Evolutionary conservation across 2,329 filamentous ascomycete genomes (phyloP).

Genomic region (Pseudopithomyces chartarum): DNA sequence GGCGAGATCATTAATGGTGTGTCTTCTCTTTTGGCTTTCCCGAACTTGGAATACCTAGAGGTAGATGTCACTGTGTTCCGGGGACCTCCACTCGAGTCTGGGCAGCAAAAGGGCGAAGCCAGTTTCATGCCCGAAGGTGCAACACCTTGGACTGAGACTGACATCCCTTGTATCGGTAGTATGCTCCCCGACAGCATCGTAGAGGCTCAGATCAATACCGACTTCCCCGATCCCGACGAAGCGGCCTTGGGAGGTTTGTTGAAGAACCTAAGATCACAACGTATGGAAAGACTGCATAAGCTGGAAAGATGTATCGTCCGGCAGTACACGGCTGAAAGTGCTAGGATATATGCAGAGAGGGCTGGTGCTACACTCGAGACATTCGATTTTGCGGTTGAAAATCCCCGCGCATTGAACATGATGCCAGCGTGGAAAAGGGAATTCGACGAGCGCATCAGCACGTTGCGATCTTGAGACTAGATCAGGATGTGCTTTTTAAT

Average conservation of each 20-base stretch:
- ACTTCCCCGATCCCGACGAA: constrained; percentile 28
- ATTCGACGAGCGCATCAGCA: constrained; percentile 26
- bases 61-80: constrained; percentile 39
- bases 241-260: constrained; percentile 28
- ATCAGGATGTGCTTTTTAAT: not conserved
- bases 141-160: constrained; percentile 28
- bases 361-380: constrained; percentile 26
- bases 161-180: constrained; percentile 42
- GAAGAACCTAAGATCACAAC: constrained; percentile 36
- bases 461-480: not conserved
- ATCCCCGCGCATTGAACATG: constrained; percentile 25
- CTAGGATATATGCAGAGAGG: constrained; percentile 18
- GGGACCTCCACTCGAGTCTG: constrained; percentile 41
- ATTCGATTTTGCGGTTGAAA: constrained; percentile 20
- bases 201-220: constrained; percentile 38
- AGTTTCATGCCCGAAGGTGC: constrained; percentile 23
- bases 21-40: constrained; percentile 35
- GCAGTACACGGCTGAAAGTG: constrained; percentile 29
- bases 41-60: constrained; percentile 30
- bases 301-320: constrained; percentile 29
- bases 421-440: constrained; percentile 42
- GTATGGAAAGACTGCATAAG: constrained; percentile 20
- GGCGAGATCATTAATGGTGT: constrained; percentile 39
- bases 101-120: constrained; percentile 31
- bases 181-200: constrained; percentile 38